Percentiles rank a stretch among this genome's conserved stretches.
Evolutionary conservation across 2,329 filamentous ascomycete species (phyloP).

Genomic region (Monosporascus sp.): DNA sequence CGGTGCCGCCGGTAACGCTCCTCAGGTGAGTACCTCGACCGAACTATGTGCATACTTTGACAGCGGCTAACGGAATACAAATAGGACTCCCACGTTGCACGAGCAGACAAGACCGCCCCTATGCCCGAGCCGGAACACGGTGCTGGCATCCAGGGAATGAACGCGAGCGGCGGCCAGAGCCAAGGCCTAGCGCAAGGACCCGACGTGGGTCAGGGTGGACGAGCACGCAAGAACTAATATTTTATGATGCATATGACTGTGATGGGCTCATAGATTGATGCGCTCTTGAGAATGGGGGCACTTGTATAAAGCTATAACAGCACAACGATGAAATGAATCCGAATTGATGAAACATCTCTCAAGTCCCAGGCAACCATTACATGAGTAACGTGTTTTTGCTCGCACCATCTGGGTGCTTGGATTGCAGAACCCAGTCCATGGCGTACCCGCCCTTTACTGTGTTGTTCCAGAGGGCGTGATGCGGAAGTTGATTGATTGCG

Average conservation of each 20-base stretch:
- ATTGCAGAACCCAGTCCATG: conserved; percentile 41
- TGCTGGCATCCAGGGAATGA: conserved; percentile 31
- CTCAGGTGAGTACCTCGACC: conserved; percentile 27
- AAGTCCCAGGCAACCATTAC: neutral
- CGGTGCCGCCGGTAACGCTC: conserved; percentile 30
- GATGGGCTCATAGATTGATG: no score
- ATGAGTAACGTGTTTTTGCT: conserved; percentile 29
- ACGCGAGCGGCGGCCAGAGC: conserved; percentile 40
- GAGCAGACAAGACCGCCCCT: conserved; percentile 45
- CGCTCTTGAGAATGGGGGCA: neutral
- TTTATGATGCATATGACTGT: no score
- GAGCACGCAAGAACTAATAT: neutral
- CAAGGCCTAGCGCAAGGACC: conserved; percentile 36
- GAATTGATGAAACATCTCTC: no score
- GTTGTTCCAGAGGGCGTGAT: conserved; percentile 42
- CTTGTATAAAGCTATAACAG: neutral
- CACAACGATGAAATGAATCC: no score
- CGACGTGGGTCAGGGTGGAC: conserved; percentile 36
- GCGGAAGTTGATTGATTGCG: conserved; percentile 44
- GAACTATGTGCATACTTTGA: no score
- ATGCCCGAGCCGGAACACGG: conserved; percentile 44
- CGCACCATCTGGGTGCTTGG: conserved; percentile 34
- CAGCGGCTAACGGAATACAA: neutral
- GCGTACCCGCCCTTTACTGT: conserved; percentile 33
- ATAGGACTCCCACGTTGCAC: conserved; percentile 31